Base-by-base conservation (phyloP, 2,329 filamentous ascomycete genomes). In the Epichloe glyceriae region DNA sequence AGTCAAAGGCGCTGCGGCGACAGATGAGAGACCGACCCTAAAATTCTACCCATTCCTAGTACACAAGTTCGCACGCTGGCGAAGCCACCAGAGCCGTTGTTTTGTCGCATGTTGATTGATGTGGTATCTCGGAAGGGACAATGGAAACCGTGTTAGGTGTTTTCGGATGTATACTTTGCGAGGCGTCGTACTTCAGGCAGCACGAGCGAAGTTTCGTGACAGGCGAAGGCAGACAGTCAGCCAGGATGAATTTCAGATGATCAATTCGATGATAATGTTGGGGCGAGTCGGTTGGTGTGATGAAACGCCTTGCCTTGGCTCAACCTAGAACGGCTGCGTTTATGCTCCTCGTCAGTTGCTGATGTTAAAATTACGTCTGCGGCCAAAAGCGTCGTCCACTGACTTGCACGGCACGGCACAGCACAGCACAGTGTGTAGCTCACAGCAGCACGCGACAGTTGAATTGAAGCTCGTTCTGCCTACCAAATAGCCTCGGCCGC, bases 21-120 rank as follows among this genome's bases (percentile, higher is more conserved):
- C 75, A 11, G 70, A 73, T 17, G 71, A 71, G 26, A 80, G 57
- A 53, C 72, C 68, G 50, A 73, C 64, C 52, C 74, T 30, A 79
- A 59, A n/a, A 76, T 61, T 55, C 75, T 74, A 19, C 72, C 70
- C 48, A 80, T 58, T 52, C 74, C 74, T 41, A 82, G 65, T 50
- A 78, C 66, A 53, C 71, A 69, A 35, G 75, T 70, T 54, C 76
- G 71, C 47, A 70, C 58, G 53, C 67, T 65, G 55, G 64, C 65
- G 53, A 72, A 66, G 55, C 66, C 65, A 61, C 60, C 56, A 46
- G 55, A 49, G 38, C 55, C 45, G 46, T 51, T 52, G 39, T 58
- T 56, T 41, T 51, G 61, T 46, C 57, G 57, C 66, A 67, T 67
- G 26, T 52, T 52, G 44, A 12, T 20, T 17, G 4, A 33, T 37